These are phyloP conservation scores for Elongisporangium anandrum DNA, from an alignment of 352 stramenopile species.

Conservation along the genomic window DNA sequence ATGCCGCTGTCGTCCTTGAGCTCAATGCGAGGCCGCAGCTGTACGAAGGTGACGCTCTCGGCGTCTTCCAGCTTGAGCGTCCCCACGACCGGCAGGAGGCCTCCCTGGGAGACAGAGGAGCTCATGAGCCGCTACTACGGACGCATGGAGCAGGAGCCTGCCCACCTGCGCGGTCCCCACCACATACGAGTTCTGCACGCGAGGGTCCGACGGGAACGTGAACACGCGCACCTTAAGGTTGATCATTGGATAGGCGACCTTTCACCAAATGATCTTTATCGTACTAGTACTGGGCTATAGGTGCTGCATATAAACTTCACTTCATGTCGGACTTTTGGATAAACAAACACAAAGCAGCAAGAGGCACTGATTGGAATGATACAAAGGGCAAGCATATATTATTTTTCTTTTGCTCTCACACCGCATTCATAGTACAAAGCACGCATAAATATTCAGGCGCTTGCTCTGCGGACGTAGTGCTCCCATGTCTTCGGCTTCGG, in stretches of 20 bases:
- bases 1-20: slow-evolving; percentile 58
- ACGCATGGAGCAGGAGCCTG: not conserved
- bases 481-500: not conserved
- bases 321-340: no score
- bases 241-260: slow-evolving; percentile 14
- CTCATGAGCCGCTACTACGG: not conserved
- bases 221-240: slow-evolving; percentile 77
- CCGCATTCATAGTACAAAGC: not conserved
- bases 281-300: not conserved
- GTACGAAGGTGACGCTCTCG: slow-evolving; percentile 48
- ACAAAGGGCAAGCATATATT: not conserved
- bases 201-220: slow-evolving; percentile 63
- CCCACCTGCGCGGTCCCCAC: slow-evolving; percentile 61
- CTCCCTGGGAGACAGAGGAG: slow-evolving; percentile 24
- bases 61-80: slow-evolving; percentile 57
- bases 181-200: slow-evolving; percentile 72
- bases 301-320: not conserved
- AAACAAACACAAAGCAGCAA: no score
- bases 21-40: slow-evolving; percentile 63
- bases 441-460: not conserved
- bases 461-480: not conserved
- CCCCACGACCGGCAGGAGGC: slow-evolving; percentile 54
- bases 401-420: not conserved
- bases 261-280: not conserved
- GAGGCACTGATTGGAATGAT: not conserved